Evolutionary conservation across 2,329 filamentous ascomycete species (phyloP).

Genomic region (Pseudofabraea citricarpa): DNA sequence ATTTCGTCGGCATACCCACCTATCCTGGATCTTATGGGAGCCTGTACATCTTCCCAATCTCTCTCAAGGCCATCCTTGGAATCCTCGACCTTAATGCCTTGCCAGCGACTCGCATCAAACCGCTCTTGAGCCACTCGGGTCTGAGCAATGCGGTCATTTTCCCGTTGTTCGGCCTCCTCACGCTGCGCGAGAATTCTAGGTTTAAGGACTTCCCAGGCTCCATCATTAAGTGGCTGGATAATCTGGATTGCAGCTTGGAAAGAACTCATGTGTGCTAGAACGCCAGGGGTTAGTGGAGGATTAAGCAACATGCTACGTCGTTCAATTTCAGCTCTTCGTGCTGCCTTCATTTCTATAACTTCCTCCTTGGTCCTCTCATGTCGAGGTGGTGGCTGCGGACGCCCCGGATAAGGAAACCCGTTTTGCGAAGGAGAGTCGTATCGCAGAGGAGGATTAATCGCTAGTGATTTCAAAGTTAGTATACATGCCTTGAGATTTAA

Average conservation of each 20-base stretch:
- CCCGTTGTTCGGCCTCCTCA: conserved; percentile 56
- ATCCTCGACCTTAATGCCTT: conserved; percentile 35
- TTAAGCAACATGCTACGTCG: conserved; percentile 59
- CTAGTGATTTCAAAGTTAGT: conserved; percentile 10
- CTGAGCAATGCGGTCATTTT: conserved; percentile 35
- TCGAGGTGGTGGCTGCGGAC: conserved; percentile 19
- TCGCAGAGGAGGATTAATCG: conserved; percentile 17
- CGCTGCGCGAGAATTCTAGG: conserved; percentile 63
- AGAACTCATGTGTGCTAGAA: conserved; percentile 65
- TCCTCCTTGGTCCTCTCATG: conserved; percentile 56
- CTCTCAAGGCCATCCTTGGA: conserved; percentile 57
- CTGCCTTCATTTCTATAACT: conserved; percentile 58
- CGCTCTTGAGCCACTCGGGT: conserved; percentile 32
- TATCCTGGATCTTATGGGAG: conserved; percentile 60
- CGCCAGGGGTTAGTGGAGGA: conserved; percentile 57
- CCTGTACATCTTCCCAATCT: conserved; percentile 68
- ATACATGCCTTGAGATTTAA: not conserved
- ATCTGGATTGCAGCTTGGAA: conserved; percentile 72
- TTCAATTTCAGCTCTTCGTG: conserved; percentile 66
- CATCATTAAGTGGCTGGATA: conserved; percentile 60
- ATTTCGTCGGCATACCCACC: conserved; percentile 65
- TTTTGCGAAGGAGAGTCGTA: conserved; percentile 26
- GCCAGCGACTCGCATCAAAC: conserved; percentile 24
- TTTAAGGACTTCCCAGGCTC: conserved; percentile 64
- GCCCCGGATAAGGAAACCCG: conserved; percentile 21